Percentiles rank a stretch among this genome's conserved stretches.
phyloP scores from a whole-genome alignment of 495 filamentous ascomycete genomes.

The Lasiosphaeria miniovina region DNA sequence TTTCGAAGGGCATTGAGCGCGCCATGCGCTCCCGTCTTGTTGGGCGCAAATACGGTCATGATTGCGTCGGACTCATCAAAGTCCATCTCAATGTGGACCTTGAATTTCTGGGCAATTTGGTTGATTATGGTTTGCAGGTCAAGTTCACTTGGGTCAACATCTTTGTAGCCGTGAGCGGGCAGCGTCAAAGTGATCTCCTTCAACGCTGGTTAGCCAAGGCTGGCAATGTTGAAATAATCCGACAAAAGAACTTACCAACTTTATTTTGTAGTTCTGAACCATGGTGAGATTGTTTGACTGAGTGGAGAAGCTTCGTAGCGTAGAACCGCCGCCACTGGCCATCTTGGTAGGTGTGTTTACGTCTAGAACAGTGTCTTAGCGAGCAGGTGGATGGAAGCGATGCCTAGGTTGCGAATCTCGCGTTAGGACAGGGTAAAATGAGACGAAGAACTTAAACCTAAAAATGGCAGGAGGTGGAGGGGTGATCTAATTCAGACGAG shows the following conservation, averaged over 20 bases:
- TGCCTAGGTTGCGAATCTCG: no score
- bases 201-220: slow-evolving; percentile 9
- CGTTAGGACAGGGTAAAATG: no score
- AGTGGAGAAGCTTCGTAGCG: no score
- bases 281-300: no score
- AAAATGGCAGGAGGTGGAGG: no score
- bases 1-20: slow-evolving; percentile 3
- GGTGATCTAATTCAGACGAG: no score
- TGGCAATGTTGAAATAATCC: neutral
- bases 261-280: no score
- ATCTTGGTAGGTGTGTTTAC: no score
- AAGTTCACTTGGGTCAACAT: slow-evolving; percentile 16
- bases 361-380: no score
- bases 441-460: no score
- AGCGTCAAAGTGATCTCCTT: slow-evolving; percentile 3
- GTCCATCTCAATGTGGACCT: slow-evolving; percentile 10
- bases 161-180: slow-evolving; percentile 11
- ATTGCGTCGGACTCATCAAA: neutral
- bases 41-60: slow-evolving; percentile 14
- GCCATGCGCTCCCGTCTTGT: slow-evolving; percentile 8
- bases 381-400: no score
- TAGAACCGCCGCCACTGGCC: no score
- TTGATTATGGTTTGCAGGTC: slow-evolving; percentile 11
- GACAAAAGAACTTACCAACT: neutral
- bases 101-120: slow-evolving; percentile 13